These are phyloP conservation scores for Xylaria longipes DNA, from an alignment of 495 filamentous ascomycete genomes.

Conservation along the genomic window DNA sequence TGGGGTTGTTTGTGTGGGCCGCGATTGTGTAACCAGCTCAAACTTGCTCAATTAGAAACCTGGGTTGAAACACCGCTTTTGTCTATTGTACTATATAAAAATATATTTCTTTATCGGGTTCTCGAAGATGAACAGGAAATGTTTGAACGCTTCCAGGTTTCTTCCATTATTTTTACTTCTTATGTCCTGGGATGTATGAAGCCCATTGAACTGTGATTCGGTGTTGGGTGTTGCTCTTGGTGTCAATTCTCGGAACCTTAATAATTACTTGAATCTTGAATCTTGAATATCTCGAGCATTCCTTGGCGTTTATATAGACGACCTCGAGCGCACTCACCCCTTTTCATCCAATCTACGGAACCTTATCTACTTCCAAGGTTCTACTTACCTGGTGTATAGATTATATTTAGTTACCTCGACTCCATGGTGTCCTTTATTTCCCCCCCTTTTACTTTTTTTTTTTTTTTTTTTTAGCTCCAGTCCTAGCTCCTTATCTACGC, in stretches of 20 bases:
- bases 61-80: not conserved
- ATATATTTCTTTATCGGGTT: not conserved
- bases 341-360: not conserved
- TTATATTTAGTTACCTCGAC: not conserved
- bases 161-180: not conserved
- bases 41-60: conserved; percentile 27
- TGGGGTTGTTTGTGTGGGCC: conserved; percentile 21
- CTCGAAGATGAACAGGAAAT: not conserved
- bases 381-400: not conserved
- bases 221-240: not conserved
- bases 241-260: conserved; percentile 8
- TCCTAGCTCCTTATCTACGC: not conserved
- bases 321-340: not conserved
- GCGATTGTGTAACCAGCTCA: not conserved
- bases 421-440: not conserved
- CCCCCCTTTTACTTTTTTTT: too few relatives aligned
- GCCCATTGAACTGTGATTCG: not conserved
- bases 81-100: not conserved
- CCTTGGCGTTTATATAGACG: not conserved
- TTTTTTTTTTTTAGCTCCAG: not conserved
- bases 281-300: not conserved
- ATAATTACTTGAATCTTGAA: conserved; percentile 18
- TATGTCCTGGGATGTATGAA: not conserved
- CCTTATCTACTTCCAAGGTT: not conserved
- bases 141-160: not conserved